Percentiles rank a stretch among this genome's conserved stretches.
Conservation (phyloP, 164 flowering plant species). For the Vitis rupestris region DNA sequence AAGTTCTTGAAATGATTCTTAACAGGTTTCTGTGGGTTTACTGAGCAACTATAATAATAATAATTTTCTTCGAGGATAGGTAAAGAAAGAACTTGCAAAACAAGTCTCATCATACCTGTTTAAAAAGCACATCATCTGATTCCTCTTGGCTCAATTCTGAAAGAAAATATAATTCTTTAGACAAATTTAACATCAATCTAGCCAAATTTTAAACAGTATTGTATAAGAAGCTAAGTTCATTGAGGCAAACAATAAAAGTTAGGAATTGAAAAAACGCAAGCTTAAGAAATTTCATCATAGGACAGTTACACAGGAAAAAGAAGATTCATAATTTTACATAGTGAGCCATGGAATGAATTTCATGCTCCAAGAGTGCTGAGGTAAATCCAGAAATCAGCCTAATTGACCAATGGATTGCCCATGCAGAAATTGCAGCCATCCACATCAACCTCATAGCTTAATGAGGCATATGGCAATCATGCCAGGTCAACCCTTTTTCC, state of each 20-base stretch:
- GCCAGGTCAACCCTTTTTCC: too few relatives aligned
- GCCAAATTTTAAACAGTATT: not conserved
- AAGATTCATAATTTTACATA: too few relatives aligned
- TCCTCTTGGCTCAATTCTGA: conserved; percentile 83
- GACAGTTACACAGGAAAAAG: too few relatives aligned
- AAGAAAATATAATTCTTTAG: conserved; percentile 13
- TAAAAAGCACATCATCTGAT: conserved; percentile 75
- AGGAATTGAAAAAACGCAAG: not conserved
- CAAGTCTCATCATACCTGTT: conserved; percentile 55
- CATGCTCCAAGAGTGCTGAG: not conserved
- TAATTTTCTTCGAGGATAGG: too few relatives aligned
- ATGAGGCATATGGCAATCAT: not conserved
- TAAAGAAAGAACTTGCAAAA: too few relatives aligned
- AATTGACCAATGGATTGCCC: not conserved
- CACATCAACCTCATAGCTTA: not conserved
- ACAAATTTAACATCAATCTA: conserved; percentile 1
- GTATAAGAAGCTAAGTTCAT: not conserved
- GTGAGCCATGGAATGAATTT: too few relatives aligned
- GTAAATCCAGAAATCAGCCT: not conserved
- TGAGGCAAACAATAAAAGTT: not conserved
- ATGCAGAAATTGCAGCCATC: not conserved
- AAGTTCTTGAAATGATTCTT: too few relatives aligned
- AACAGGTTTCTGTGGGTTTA: too few relatives aligned
- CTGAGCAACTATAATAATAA: too few relatives aligned
- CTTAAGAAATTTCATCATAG: not conserved